Evolutionary conservation across 83 land plant genomes (phyloP), one percentile per base, ranked within the genome.

Genomic region (Larix sibirica): DNA sequence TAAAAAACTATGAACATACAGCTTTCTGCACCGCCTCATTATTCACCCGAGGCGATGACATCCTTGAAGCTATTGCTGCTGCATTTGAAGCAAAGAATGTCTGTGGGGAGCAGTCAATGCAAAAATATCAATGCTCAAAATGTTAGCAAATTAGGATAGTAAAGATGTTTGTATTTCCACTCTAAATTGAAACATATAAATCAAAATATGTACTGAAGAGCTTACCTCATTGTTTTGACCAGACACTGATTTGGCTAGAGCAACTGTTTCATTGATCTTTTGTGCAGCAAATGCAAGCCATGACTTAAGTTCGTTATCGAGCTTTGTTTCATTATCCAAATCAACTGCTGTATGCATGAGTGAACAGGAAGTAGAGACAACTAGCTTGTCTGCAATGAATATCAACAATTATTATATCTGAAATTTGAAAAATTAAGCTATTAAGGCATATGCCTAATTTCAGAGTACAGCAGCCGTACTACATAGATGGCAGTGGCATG

Each of bases 211-310:
- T 47, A 9, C 54, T 10, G 9, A 47, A 16, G 26, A 4, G 21
- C 7, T 65, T 82, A 92, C 96, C 94, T 88, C 94, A 83, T 94
- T 85, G 77, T 90, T 94, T 36, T 89, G 79, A 38, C 92, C 96
- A 87, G 86, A 83, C 82, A 94, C 80, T 12, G 92, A 92, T 82
- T 88, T 92, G 23, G 94, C 94, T 79, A 94, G 88, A 9, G 90
- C 92, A 89, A 92, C 91, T 3, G 90, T 92, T 87, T 94, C 96
- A 82, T 90, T 82, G 60, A 94, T 79, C 79, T 94, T 94, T 80
- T 94, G 96, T 28, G 96, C 96, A 80, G 94, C 94, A 92, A 94
- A 94, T 28, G 96, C 94, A 18, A 94, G 84, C 96, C 96, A 94
- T 13, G 96, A 94, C 36, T 94, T 94, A 62, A 94, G 91, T 80